Percentiles rank a stretch among this genome's conserved stretches.
Conservation (phyloP, 257 asterid species). For the Nicotiana paniculata region DNA sequence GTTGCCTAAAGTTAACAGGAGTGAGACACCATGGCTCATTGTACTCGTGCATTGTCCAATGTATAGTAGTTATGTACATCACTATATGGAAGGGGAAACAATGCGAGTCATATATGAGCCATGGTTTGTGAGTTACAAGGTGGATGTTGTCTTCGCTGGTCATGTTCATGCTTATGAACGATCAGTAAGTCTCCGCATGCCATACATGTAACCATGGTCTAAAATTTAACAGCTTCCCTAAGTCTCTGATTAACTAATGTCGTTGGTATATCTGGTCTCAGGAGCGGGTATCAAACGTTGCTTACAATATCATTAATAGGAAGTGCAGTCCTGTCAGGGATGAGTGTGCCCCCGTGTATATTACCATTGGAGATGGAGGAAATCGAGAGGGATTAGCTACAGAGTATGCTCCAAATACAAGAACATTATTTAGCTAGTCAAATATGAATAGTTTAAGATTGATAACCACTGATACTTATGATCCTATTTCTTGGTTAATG, state of each 20-base stretch:
- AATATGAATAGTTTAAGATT: background rate
- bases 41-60: constrained; percentile 52
- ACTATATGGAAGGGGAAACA: constrained; percentile 67
- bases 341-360: constrained; percentile 58
- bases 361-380: constrained; percentile 74
- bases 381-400: constrained; percentile 60
- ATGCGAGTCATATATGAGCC: constrained; percentile 57
- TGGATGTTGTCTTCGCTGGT: constrained; percentile 59
- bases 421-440: background rate
- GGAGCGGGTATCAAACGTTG: constrained; percentile 61
- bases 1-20: constrained; percentile 47
- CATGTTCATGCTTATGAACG: constrained; percentile 64
- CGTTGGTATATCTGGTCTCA: constrained; percentile 9
- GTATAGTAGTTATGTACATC: constrained; percentile 50
- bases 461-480: background rate
- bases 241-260: background rate
- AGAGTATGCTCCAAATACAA: constrained; percentile 25
- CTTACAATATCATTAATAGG: constrained; percentile 45
- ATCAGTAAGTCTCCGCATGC: constrained; percentile 33
- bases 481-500: background rate
- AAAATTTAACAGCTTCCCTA: background rate
- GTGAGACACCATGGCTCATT: constrained; percentile 65
- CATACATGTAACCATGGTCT: background rate
- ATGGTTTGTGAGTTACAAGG: constrained; percentile 48
- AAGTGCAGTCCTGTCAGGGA: constrained; percentile 40